A percentile compares a stretch with the other conserved stretches of the same genome.
phyloP scores from a whole-genome alignment of 2,329 filamentous ascomycete species.

The Emergomyces pasteurianus region DNA sequence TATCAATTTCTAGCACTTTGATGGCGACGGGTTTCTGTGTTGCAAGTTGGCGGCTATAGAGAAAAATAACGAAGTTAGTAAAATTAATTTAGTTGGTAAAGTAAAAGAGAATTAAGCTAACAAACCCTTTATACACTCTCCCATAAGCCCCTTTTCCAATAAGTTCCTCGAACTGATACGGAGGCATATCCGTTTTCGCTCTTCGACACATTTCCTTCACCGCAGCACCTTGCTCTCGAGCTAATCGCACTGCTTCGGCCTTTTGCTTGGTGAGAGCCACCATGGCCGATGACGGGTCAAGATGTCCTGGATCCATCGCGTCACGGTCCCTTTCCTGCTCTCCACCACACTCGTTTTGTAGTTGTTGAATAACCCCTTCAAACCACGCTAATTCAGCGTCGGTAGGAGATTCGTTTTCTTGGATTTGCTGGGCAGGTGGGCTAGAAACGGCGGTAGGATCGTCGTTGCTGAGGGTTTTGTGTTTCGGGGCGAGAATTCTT shows the following conservation, averaged over 20 bases:
- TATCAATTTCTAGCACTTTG: constrained; percentile 41
- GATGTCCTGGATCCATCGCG: constrained; percentile 21
- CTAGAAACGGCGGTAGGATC: constrained; percentile 1
- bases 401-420: not conserved
- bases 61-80: constrained; percentile 3
- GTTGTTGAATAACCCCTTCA: not conserved
- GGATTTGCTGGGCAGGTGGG: not conserved
- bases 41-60: constrained; percentile 22
- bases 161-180: constrained; percentile 39
- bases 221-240: constrained; percentile 33
- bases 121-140: constrained; percentile 38
- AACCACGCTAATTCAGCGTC: not conserved
- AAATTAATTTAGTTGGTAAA: not conserved
- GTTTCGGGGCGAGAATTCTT: constrained; percentile 7
- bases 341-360: not conserved
- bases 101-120: not conserved
- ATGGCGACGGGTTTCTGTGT: constrained; percentile 36
- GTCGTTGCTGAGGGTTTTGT: constrained; percentile 1
- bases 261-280: constrained; percentile 37
- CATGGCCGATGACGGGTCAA: constrained; percentile 32
- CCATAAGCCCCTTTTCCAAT: constrained; percentile 42
- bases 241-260: constrained; percentile 36
- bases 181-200: constrained; percentile 32
- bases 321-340: not conserved
- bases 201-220: constrained; percentile 37